A percentile compares a stretch with the other conserved stretches of the same genome.
phyloP scores from a whole-genome alignment of 345 rosid species.

The Murraya paniculata region DNA sequence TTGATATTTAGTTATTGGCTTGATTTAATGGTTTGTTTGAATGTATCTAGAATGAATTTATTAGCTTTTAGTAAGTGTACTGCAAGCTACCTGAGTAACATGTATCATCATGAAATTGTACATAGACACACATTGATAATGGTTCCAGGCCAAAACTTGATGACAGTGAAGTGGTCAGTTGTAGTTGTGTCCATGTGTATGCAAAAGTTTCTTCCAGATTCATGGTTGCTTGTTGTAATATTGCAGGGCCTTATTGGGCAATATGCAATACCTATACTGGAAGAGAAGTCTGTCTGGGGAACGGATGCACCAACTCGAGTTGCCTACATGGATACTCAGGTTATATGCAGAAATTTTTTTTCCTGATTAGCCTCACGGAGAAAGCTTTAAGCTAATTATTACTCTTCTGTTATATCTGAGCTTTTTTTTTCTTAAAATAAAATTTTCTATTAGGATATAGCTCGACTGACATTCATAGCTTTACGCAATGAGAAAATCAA shows the following conservation, averaged over 20 bases:
- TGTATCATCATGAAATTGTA: neutral
- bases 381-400: neutral
- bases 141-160: neutral
- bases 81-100: neutral
- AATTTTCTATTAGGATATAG: constrained; percentile 64
- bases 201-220: neutral
- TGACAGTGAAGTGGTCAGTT: neutral
- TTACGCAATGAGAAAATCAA: constrained; percentile 67
- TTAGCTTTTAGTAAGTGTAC: too few relatives aligned
- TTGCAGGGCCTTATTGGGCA: constrained; percentile 89
- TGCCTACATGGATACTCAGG: constrained; percentile 99
- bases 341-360: constrained; percentile 19
- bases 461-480: constrained; percentile 83
- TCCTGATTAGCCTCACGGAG: neutral
- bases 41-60: too few relatives aligned
- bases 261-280: constrained; percentile 92
- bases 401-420: neutral
- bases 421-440: neutral
- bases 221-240: neutral
- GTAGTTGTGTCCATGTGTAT: neutral
- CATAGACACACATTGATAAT: neutral
- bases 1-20: neutral
- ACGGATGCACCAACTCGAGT: constrained; percentile 96
- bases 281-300: constrained; percentile 98
- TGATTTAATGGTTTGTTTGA: neutral